Evolutionary conservation across 2,329 filamentous ascomycete species (phyloP), one percentile per base, ranked within the genome.

Genomic region (Alternaria tenuissima): DNA sequence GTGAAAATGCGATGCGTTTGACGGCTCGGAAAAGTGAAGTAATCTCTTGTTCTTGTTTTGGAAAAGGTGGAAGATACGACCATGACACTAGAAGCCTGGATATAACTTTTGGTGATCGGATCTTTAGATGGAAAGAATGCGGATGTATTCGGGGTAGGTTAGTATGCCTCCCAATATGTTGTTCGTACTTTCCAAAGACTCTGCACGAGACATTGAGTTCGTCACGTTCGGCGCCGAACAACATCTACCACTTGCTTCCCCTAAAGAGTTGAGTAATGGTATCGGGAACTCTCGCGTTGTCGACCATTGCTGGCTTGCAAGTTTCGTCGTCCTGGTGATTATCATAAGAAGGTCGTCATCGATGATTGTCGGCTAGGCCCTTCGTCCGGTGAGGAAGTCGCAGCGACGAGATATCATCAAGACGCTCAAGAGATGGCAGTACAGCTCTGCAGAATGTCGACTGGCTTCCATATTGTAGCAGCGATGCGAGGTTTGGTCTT

Each of bases 401-500:
- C 62, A 71, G 34, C 74, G 79, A 49, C 69, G 79, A n/a, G 64
- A 72, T 34, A 70, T 66, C 14, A 62, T 80, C 52, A 78, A 78
- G 48, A 79, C 79, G 22, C 65, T 81, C 52, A 75, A 76, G 69
- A 79, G 78, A 60, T 82, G 80, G 61, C 79, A 81, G 59, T 79
- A 81, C 51, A 77, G 75, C 1, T 67, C 81, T 16, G 70, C 81
- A n/a, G 74, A 79, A 38, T 79, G 76, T 5, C 79, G 81, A 63
- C 78, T 79, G 4, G 70, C 71, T 46, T 82, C 63, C 74, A 78
- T 48, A 81, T 82, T 80, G 68, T 82, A 9, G 4, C 18, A 9
- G 20, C 18, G 18, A n/a, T 24, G 26, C 12, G 12, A 34, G 1
- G 7, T 34, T 1, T 12, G 6, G 46, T 32, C 18, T 11, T 11